Base-by-base conservation (phyloP, 177 flowering plant genomes). In the Vitis hybrid region DNA sequence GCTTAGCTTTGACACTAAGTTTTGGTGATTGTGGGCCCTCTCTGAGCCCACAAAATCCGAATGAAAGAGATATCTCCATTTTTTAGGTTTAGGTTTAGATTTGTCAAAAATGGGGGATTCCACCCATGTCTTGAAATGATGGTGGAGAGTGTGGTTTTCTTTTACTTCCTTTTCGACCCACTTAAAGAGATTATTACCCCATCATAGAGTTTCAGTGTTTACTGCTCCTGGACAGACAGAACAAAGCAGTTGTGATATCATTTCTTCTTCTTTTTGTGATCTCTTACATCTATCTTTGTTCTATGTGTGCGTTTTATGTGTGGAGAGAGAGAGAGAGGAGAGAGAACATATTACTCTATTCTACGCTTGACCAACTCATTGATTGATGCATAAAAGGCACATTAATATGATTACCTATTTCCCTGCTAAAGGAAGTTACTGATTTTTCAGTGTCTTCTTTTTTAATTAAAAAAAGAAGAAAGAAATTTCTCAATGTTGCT, bases 1-100 rank as follows among this genome's bases (percentile, higher is more conserved):
- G 68, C 19, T 74, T 76, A 76, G 63, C 82, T 79, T 82, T 79
- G 80, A 78, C 65, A 75, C 78, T 78, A 84, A 81, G 79, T 78
- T 84, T 73, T 57, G 45, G 69, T 59, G 63, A 39, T 2, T 15
- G 76, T 71, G 71, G 86, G 83, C n/a, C 80, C 80, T 49, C 68
- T 55, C 15, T 61, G 78, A 74, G 80, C 87, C 93, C 86, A 91
- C 92, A 84, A 83, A 82, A 87, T 87, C 91, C 69, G 73, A 68
- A 73, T 78, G 82, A 82, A 72, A 82, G 83, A 76, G 82, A 81
- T 73, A 75, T 80, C 74, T 75, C 66, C 62, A 64, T 69, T 62
- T 61, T 80, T 78, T 59, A 73, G 67, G 67, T 80, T 78, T 59
- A 73, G 67, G 67, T 54, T 73, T 79, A 74, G 6, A 70, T 77